Evolutionary conservation across 2,329 filamentous ascomycete species (phyloP).

Genomic region (Arthrinium puccinioides): DNA sequence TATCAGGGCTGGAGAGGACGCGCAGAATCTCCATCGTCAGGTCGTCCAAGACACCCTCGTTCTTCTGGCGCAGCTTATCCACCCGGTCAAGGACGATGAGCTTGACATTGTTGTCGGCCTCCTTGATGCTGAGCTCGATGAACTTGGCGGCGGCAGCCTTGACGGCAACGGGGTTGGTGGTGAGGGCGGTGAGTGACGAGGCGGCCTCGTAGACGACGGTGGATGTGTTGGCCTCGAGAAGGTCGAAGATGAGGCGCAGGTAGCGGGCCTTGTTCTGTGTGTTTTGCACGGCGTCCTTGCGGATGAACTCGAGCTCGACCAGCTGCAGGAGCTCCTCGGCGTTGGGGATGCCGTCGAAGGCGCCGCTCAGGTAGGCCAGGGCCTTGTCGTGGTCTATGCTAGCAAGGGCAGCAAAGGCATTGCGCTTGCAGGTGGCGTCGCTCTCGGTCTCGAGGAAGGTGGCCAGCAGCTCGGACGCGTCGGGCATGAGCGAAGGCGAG

Average conservation of each 20-base stretch:
- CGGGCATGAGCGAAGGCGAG: conserved; percentile 85
- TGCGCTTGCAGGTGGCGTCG: conserved; percentile 94
- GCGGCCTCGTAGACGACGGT: conserved; percentile 98
- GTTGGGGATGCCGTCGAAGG: conserved; percentile 90
- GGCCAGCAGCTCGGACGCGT: conserved; percentile 86
- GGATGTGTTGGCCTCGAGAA: conserved; percentile 85
- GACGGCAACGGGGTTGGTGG: conserved; percentile 92
- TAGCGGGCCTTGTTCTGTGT: conserved; percentile 93
- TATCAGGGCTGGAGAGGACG: conserved; percentile 88
- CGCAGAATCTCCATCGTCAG: conserved; percentile 95
- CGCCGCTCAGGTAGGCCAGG: conserved; percentile 75
- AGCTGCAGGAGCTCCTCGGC: conserved; percentile 90
- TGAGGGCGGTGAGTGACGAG: conserved; percentile 87
- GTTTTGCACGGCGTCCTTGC: conserved; percentile 94
- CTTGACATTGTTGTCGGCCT: conserved; percentile 98
- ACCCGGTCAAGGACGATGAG: conserved; percentile 95
- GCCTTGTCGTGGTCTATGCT: conserved; percentile 93
- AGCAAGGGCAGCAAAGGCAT: conserved; percentile 87
- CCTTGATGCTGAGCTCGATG: conserved; percentile 94
- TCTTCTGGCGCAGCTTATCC: conserved; percentile 76
- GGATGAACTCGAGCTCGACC: conserved; percentile 92
- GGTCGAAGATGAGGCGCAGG: conserved; percentile 88
- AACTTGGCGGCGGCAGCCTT: conserved; percentile 95
- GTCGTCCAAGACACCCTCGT: conserved; percentile 87
- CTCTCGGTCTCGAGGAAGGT: conserved; percentile 85